Evolutionary conservation across 345 rosid species (phyloP).

Genomic region (Brassica rapa): DNA sequence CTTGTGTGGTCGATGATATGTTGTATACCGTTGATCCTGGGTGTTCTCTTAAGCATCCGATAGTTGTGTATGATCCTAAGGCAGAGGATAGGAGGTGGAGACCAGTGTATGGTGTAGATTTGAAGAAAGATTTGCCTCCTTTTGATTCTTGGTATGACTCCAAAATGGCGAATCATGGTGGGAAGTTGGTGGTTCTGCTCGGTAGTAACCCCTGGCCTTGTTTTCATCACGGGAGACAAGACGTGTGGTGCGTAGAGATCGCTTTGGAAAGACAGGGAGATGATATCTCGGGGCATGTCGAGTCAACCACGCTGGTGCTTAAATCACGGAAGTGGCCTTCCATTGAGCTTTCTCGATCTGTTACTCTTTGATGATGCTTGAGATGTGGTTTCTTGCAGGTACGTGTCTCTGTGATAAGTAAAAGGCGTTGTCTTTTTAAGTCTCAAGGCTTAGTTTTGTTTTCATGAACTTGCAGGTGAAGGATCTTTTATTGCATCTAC

Average conservation of each 20-base stretch:
- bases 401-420: not conserved
- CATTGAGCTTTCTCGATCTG: not conserved
- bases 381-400: not conserved
- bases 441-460: not conserved
- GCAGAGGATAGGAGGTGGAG: not conserved
- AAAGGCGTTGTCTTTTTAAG: not conserved
- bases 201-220: not conserved
- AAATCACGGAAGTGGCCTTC: not conserved
- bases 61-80: not conserved
- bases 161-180: constrained; percentile 10
- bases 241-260: not conserved
- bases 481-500: not conserved
- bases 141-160: not conserved
- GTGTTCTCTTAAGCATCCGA: not conserved
- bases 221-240: not conserved
- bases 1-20: constrained; percentile 1
- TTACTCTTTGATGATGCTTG: not conserved
- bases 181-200: constrained; percentile 10
- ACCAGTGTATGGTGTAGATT: not conserved
- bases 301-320: not conserved
- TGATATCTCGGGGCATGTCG: not conserved
- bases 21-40: not conserved
- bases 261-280: not conserved
- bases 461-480: constrained; percentile 2
- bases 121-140: not conserved